Evolutionary conservation across 192 early-diverging fungal species (phyloP), one percentile per base, ranked within the genome.

Genomic region (Dissophora globulifera): DNA sequence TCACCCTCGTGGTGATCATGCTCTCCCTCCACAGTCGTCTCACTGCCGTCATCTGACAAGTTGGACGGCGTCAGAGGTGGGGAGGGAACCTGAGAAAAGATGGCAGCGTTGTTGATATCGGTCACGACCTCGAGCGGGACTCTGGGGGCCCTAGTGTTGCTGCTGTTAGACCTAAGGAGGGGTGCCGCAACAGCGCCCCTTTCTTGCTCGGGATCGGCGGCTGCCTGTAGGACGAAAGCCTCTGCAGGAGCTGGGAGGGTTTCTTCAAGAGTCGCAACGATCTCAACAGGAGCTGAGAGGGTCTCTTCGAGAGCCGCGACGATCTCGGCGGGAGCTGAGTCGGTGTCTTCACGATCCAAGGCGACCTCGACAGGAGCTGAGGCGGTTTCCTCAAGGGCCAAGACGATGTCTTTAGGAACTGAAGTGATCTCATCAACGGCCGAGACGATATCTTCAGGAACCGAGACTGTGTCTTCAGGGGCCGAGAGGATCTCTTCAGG

Each of bases 61-160:
- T 33, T 25, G 12, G 50, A 50, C 42, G 16, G 72, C 2, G 72
- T 76, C 30, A 76, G 40, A 42, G 72, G 72, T 42, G 72, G 72
- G 6, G 72, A 76, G 10, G 72, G 72, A 11, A 76, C 62, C 22
- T 62, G 62, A 12, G 61, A 41, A 25, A 59, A 62, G 25, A 19
- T 23, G 6, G 56, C 17, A 5, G 55, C 26, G 40, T 8, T 17
- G 16, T 31, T 0, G 2, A 25, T 35, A 31, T 58, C 50, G 8
- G 58, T 69, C 17, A 55, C 23, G 29, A 69, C 50, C 45, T 61
- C 57, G 15, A 69, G 49, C 4, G 42, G 22, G 27, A 43, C n/a
- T 41, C 51, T 61, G 25, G 23, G n/a, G n/a, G n/a, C n/a, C n/a
- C n/a, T 13, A n/a, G 31, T 16, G 19, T 25, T 54, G 25, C 19